phyloP scores from a whole-genome alignment of 257 asterid species.

The Jacaranda copaia region DNA sequence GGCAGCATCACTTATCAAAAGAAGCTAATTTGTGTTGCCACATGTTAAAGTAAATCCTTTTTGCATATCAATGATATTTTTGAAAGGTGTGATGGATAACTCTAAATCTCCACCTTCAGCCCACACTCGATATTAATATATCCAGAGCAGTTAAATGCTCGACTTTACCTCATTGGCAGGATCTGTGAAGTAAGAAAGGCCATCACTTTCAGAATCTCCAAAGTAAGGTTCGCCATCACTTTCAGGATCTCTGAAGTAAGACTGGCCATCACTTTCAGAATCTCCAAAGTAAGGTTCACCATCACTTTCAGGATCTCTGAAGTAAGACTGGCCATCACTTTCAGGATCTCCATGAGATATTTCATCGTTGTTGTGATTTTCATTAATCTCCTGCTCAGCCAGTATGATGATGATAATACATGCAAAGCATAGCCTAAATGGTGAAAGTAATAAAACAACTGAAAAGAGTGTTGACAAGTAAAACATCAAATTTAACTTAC shows the following conservation, averaged over 20 bases:
- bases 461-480: conserved; percentile 18
- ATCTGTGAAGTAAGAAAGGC: conserved; percentile 32
- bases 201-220: conserved; percentile 36
- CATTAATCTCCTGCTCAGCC: conserved; percentile 49
- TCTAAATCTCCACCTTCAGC: conserved; percentile 1
- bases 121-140: background rate
- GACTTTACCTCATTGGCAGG: conserved; percentile 46
- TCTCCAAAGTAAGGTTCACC: conserved; percentile 27
- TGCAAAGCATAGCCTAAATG: conserved; percentile 28
- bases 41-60: conserved; percentile 16
- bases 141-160: conserved; percentile 24
- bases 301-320: conserved; percentile 40
- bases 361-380: conserved; percentile 34
- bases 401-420: conserved; percentile 38
- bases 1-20: background rate
- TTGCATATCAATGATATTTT: conserved; percentile 2
- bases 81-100: background rate
- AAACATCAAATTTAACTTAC: conserved; percentile 49
- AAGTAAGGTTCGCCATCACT: conserved; percentile 18
- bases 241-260: conserved; percentile 39
- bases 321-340: conserved; percentile 21
- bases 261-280: conserved; percentile 26
- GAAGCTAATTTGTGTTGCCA: background rate
- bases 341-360: conserved; percentile 37
- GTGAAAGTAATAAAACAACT: conserved; percentile 22